Conservation (phyloP, 2,329 filamentous ascomycete species). For the Verruconis gallopava region DNA sequence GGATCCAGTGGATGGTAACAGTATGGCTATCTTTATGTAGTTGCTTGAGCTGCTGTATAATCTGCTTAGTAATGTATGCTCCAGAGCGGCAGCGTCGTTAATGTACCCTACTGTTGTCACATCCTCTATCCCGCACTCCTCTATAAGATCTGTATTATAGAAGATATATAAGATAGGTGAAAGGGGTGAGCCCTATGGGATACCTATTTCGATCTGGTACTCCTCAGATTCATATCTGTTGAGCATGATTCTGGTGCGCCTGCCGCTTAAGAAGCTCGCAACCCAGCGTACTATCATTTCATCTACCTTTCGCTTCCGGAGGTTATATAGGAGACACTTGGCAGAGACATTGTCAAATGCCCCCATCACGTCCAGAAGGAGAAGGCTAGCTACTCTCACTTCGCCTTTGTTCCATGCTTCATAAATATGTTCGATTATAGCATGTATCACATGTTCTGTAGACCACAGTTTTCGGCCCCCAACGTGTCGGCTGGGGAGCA, state of each 20-base stretch:
- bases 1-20: constrained; percentile 11
- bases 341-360: constrained; percentile 21
- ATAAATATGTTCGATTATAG: constrained; percentile 17
- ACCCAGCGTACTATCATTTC: constrained; percentile 8
- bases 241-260: constrained; percentile 12
- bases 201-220: constrained; percentile 12
- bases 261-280: constrained; percentile 12
- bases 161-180: constrained; percentile 19
- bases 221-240: constrained; percentile 11
- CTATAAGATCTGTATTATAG: constrained; percentile 20
- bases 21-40: not conserved
- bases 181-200: constrained; percentile 13
- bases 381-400: constrained; percentile 18
- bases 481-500: constrained; percentile 18
- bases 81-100: constrained; percentile 17
- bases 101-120: constrained; percentile 15
- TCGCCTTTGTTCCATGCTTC: constrained; percentile 13
- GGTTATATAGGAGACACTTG: constrained; percentile 16
- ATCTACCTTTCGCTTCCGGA: constrained; percentile 2
- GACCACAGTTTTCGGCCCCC: constrained; percentile 17
- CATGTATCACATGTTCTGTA: constrained; percentile 18
- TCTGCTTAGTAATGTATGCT: constrained; percentile 19
- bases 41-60: constrained; percentile 13
- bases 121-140: constrained; percentile 13
- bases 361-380: constrained; percentile 20